Base-by-base conservation (phyloP, 176 grass and related monocot genomes). In the Musa troglodytarum region DNA sequence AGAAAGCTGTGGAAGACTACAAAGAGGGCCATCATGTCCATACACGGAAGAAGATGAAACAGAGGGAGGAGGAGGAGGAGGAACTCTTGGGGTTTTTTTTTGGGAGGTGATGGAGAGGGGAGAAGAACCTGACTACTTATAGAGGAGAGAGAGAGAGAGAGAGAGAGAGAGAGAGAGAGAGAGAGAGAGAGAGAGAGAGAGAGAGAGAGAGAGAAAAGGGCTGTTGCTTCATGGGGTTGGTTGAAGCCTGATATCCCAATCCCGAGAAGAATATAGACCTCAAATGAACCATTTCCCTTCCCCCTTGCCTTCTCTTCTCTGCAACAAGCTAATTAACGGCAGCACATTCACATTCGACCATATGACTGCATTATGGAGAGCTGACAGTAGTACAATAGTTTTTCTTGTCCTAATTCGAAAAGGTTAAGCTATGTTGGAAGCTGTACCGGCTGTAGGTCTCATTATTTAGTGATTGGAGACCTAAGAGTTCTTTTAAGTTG, bases 1-100 rank as follows among this genome's bases (percentile, higher is more conserved):
- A 99, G 96, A 99, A 99, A 99, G 96, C 91, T 92, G 96, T 99
- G 96, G 96, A 99, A 99, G 91, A 99, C 50, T 72, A 87, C 96
- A 99, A 78, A 92, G 86, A 94, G 83, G 88, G 34, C 68, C 68
- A 69, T 43, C 34, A 5, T 69, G 9, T 50, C 11, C 17, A n/a
- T 11, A 25, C 34, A 50, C 7, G 13, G 2, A 49, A 29, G 7
- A 43, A 43, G 34, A 6, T 17, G 13, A 3, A 50, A 49, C n/a
- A 70, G 26, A 23, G 13, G 25, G 34, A 49, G 67, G 26, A 69
- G 7, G 6, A 19, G 13, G 14, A 50, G 68, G 49, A 25, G 7
- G 20, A 16, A 10, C 9, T 1, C 6, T n/a, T 49, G 28, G 2
- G 0, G 10, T 23, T 66, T 3, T 22, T 28, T 19, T 50, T 24